Percentiles rank a stretch among this genome's conserved stretches.
phyloP scores from a whole-genome alignment of 225 moss, liverwort and hornwort species.

The Anthoceros angustus region DNA sequence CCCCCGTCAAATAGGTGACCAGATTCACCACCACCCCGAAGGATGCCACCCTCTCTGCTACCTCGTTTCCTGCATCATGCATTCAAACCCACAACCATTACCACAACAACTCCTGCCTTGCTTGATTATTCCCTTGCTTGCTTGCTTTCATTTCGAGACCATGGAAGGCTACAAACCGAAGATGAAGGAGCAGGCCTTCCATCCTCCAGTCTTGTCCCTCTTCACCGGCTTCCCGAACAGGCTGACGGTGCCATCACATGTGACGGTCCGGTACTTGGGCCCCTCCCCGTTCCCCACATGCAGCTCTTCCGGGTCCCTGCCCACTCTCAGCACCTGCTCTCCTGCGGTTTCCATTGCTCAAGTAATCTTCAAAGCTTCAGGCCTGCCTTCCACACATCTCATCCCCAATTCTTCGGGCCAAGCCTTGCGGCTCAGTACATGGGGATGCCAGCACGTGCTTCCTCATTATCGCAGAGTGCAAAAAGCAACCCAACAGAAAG shows the following conservation, averaged over 20 bases:
- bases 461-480: no score
- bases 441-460: no score
- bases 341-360: no score
- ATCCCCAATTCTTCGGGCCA: no score
- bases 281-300: no score
- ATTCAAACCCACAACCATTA: not conserved
- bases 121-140: not conserved
- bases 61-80: conserved; percentile 6
- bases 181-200: conserved; percentile 11
- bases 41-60: conserved; percentile 8
- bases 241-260: conserved; percentile 1
- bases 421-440: no score
- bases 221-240: conserved; percentile 6
- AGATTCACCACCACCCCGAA: conserved; percentile 8
- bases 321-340: no score
- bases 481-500: no score
- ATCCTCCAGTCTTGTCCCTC: conserved; percentile 5
- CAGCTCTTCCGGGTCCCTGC: no score
- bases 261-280: not conserved
- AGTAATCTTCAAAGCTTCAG: no score
- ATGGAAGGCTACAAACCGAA: not conserved
- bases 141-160: not conserved
- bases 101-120: no score
- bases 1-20: conserved; percentile 6
- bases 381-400: no score